These are phyloP conservation scores for Aspergillus transmontanensis DNA, from an alignment of 2,329 filamentous ascomycete genomes.

Conservation along the genomic window DNA sequence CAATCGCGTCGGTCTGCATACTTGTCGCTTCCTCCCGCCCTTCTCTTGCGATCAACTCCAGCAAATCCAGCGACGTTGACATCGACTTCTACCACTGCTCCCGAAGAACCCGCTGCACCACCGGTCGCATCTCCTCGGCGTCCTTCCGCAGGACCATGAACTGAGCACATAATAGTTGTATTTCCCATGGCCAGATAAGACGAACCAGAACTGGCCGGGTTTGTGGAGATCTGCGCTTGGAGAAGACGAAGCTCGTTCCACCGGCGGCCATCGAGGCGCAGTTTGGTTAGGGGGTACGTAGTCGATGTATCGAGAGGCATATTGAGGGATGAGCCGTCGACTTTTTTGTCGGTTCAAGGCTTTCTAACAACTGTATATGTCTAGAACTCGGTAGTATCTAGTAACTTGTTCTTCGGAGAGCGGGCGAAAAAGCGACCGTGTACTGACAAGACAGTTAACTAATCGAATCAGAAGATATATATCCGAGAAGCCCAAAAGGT, in stretches of 20 bases:
- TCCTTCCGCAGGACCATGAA: conserved; percentile 80
- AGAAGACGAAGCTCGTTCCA: conserved; percentile 96
- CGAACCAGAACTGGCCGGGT: conserved; percentile 88
- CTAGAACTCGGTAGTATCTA: not conserved
- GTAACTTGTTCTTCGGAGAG: not conserved
- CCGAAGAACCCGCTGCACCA: conserved; percentile 49
- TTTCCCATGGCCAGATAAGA: conserved; percentile 96
- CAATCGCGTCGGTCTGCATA: conserved; percentile 45
- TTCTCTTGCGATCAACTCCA: conserved; percentile 79
- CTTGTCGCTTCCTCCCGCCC: conserved; percentile 73
- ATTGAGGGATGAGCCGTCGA: conserved; percentile 20
- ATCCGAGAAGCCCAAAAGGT: not conserved
- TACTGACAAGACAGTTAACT: not conserved
- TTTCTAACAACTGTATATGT: not conserved
- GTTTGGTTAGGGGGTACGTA: conserved; percentile 82
- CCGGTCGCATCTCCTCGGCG: conserved; percentile 52
- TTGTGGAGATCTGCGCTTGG: conserved; percentile 86
- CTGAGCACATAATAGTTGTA: conserved; percentile 92
- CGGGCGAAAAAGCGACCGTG: not conserved
- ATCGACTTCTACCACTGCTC: conserved; percentile 74
- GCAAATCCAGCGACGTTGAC: conserved; percentile 87
- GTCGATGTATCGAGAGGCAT: conserved; percentile 97
- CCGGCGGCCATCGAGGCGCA: conserved; percentile 79
- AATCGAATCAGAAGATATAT: not conserved
- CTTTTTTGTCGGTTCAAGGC: not conserved